Evolutionary conservation across 2,329 filamentous ascomycete species (phyloP).

Genomic region (Penicillium verrucosum): DNA sequence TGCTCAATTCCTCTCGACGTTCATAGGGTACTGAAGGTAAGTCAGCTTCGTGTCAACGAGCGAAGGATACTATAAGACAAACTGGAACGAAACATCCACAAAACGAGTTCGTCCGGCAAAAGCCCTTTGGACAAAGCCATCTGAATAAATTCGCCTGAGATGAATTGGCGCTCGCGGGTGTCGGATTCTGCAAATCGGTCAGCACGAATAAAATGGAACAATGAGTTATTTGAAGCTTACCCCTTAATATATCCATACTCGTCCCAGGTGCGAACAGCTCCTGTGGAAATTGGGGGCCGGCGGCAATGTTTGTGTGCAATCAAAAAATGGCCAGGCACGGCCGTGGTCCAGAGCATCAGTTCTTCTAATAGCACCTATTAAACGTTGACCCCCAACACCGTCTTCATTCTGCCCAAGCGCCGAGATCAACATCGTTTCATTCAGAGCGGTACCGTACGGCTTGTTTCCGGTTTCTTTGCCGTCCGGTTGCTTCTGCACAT

Average conservation of each 20-base stretch:
- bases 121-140: constrained; percentile 44
- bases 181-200: constrained; percentile 40
- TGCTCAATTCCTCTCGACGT: constrained; percentile 53
- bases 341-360: constrained; percentile 57
- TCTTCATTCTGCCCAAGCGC: constrained; percentile 45
- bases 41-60: constrained; percentile 5
- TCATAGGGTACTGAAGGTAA: constrained; percentile 51
- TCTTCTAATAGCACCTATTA: constrained; percentile 57
- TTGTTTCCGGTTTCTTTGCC: neutral
- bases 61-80: constrained; percentile 6
- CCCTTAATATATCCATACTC: constrained; percentile 33
- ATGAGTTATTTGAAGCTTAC: constrained; percentile 18
- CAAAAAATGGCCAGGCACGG: constrained; percentile 59
- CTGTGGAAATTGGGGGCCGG: constrained; percentile 34
- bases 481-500: constrained; percentile 16
- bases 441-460: constrained; percentile 15
- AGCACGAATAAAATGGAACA: constrained; percentile 8
- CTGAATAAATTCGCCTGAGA: constrained; percentile 54
- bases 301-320: constrained; percentile 24
- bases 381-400: constrained; percentile 43
- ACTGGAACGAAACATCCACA: constrained; percentile 57
- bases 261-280: constrained; percentile 30
- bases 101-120: constrained; percentile 62
- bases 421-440: constrained; percentile 43
- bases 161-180: constrained; percentile 57